Evolutionary conservation across 495 filamentous ascomycete species (phyloP), one percentile per base, ranked within the genome.

Genomic region (Sporormia fimetaria): DNA sequence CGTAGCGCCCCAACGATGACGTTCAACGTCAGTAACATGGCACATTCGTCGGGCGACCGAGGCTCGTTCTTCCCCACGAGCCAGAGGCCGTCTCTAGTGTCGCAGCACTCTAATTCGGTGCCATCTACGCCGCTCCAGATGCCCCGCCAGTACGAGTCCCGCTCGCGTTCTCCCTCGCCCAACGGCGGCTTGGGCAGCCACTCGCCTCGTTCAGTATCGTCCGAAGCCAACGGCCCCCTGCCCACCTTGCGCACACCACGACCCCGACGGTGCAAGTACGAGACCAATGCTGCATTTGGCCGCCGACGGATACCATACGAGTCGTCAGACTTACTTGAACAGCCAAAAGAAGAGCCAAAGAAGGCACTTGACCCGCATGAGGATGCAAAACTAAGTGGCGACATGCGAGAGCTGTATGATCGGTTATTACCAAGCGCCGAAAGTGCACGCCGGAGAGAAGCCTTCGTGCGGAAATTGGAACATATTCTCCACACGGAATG

Each of bases 61-160:
- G 32, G 15, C 12, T 4, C 21, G 35, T 41, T 40, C n/a, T n/a
- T n/a, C 29, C 36, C 41, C 6, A 38, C 39, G 10, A 14, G 35
- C 24, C 29, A 45, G 14, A 49, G 61, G 22, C 60, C 61, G 21
- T 48, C 52, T 3, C 40, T 60, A 1, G 47, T 54, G 14, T 61
- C 74, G 10, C 67, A 79, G 24, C 86, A 92, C 42, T 93, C 90
- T 8, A 93, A 70, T 56, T 96, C 90, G 12, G 78, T 98, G 15
- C 90, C 90, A 0, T 93, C 90, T 3, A 98, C 90, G 0, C 90
- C 90, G 3, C 86, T 85, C 45, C 87, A 95, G 57, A 79, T 83
- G 58, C 71, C 86, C 50, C 76, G 85, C 49, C 80, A 85, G 50
- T 78, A 85, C 54, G 82, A 82, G 12, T 86, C 83, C 44, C 75